These are phyloP conservation scores for Lentinus polychrous DNA, from an alignment of 1,284 basidiomycete genomes.

Conservation along the genomic window DNA sequence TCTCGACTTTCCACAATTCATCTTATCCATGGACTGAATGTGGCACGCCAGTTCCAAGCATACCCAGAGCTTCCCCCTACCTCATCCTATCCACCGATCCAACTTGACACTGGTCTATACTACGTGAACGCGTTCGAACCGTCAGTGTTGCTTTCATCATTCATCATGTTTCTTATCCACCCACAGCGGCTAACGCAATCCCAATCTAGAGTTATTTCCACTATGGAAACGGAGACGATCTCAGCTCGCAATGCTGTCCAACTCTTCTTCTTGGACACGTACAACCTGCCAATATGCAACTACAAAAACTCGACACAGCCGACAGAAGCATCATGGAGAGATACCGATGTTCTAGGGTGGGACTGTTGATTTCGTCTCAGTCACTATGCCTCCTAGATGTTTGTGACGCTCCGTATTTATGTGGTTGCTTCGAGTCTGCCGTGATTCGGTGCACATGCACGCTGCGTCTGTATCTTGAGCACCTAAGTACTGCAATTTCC, in stretches of 20 bases:
- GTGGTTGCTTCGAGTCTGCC: no score
- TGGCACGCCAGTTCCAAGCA: conserved; percentile 59
- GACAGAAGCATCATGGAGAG: no score
- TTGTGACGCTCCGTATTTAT: no score
- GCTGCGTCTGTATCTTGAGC: no score
- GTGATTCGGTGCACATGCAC: no score
- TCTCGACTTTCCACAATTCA: background rate
- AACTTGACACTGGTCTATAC: conserved; percentile 72
- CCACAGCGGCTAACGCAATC: background rate
- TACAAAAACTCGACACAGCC: no score
- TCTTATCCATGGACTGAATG: background rate
- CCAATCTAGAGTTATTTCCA: conserved; percentile 60
- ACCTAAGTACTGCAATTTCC: no score
- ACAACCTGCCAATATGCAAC: conserved; percentile 51
- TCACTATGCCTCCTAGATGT: no score
- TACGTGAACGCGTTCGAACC: conserved; percentile 88
- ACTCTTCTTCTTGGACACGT: conserved; percentile 64
- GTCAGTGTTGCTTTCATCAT: conserved; percentile 20
- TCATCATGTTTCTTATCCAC: conserved; percentile 6
- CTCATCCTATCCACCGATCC: conserved; percentile 64
- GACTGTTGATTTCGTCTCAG: no score
- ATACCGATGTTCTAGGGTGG: no score
- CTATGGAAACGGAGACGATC: conserved; percentile 91
- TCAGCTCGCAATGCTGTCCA: conserved; percentile 81
- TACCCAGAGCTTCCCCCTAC: conserved; percentile 71